phyloP scores from a whole-genome alignment of 352 stramenopile species.

The Thalassiosira livingstoniorum region DNA sequence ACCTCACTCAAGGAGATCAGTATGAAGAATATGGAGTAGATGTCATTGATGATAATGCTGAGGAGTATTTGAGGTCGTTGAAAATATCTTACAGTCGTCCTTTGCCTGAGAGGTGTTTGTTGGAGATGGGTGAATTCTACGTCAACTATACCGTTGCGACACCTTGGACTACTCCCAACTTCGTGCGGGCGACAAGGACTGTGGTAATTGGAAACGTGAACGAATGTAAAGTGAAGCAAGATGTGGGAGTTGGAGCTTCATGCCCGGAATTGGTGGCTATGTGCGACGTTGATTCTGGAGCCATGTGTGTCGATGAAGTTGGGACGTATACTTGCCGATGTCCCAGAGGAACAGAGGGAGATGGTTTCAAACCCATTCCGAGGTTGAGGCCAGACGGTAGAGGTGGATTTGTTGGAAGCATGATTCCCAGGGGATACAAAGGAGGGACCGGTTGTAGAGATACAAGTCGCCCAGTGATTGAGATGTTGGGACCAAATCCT shows the following conservation, averaged over 20 bases:
- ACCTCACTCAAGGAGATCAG: conserved; percentile 82
- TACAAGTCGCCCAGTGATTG: conserved; percentile 80
- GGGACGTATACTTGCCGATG: conserved; percentile 86
- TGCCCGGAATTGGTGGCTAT: conserved; percentile 79
- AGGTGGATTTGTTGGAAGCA: conserved; percentile 27
- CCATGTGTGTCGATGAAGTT: conserved; percentile 82
- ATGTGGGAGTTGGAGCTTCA: conserved; percentile 38
- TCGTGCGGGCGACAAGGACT: conserved; percentile 66
- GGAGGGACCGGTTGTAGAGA: conserved; percentile 85
- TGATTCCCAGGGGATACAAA: conserved; percentile 69
- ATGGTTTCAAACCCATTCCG: conserved; percentile 80
- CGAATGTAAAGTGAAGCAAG: conserved; percentile 79
- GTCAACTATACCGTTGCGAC: conserved; percentile 87
- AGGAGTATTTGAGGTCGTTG: conserved; percentile 82
- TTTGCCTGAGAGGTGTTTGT: conserved; percentile 78
- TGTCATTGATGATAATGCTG: conserved; percentile 85
- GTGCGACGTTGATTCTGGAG: conserved; percentile 78
- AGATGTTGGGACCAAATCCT: conserved; percentile 79
- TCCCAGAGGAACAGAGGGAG: conserved; percentile 79
- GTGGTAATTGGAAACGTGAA: conserved; percentile 88
- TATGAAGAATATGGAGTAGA: conserved; percentile 86
- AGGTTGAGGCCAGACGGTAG: conserved; percentile 50
- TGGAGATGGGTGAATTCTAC: conserved; percentile 83
- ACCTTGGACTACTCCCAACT: conserved; percentile 78
- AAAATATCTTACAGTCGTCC: conserved; percentile 85